Base-by-base conservation (phyloP, 345 rosid species). In the Populus nigra region DNA sequence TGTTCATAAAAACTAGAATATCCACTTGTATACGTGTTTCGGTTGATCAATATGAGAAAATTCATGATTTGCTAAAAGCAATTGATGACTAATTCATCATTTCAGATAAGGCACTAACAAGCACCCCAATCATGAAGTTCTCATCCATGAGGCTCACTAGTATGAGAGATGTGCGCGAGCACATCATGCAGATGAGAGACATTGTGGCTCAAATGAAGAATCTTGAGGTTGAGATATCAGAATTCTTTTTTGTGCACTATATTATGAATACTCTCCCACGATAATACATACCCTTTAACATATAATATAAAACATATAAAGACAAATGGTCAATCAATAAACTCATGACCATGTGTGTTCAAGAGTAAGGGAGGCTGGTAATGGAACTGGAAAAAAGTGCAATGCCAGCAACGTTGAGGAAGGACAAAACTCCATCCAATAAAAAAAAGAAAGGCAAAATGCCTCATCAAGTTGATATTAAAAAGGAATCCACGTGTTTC, bases 331-430 rank as follows among this genome's bases (percentile, higher is more conserved):
- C 75, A 36, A 59, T 59, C 0, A 59, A 59, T 57, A 12, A 73
- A 18, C 18, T 59, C 1, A 22, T 59, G 49, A 10, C 35, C 36
- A 59, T 73, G 35, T 59, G 38, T 59, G 68, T 73, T 36, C 35
- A 61, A 36, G 23, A 57, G 35, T 8, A 73, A 11, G 3, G 7
- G 6, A 25, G 23, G 23, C 0, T 49, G 1, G 1, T 5, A 4
- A 5, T 27, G 12, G 39, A 49, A 23, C 12, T 7, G 1, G 41
- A 61, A 17, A 62, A 71, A 45, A 45, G 5, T 71, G 50, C 1
- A 3, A 8, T 31, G 2, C 0, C 36, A 0, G 18, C 3, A 20
- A 38, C 0, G 0, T 7, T 8, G 2, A 49, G 8, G 7, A 22
- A 38, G 1, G 3, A 15, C 0, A 71, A n/a, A 7, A 5, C 20